These are phyloP conservation scores for Macrophomina pseudophaseolina DNA, from an alignment of 2,329 filamentous ascomycete genomes.

Conservation along the genomic window DNA sequence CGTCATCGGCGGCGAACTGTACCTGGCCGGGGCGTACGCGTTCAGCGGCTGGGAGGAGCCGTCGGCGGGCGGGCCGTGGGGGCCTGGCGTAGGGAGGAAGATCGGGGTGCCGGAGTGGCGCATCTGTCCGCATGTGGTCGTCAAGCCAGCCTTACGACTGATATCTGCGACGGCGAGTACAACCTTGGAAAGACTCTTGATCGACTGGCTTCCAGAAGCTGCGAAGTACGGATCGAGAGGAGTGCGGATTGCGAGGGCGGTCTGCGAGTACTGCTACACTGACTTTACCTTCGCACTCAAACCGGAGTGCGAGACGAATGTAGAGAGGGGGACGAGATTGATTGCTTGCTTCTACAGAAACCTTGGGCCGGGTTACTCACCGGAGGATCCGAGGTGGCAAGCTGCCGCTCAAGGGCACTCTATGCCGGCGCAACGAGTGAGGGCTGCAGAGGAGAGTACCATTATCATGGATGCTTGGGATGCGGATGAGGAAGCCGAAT, in stretches of 20 bases:
- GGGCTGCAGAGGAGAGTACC: background rate
- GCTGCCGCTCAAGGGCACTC: background rate
- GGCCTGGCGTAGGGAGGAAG: background rate
- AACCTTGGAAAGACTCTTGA: background rate
- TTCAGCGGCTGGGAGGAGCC: background rate
- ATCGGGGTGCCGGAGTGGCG: background rate
- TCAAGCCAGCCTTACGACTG: background rate
- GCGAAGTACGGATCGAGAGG: background rate
- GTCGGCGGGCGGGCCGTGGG: background rate
- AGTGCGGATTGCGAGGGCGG: background rate
- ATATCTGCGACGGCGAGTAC: no score
- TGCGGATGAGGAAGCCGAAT: no score
- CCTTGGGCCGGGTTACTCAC: background rate
- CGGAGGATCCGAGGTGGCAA: background rate
- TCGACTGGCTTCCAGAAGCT: background rate
- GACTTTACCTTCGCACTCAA: background rate
- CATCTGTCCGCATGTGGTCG: background rate
- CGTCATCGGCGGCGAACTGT: background rate
- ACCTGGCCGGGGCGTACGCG: background rate
- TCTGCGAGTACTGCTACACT: background rate
- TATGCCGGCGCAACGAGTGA: background rate
- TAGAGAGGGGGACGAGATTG: background rate
- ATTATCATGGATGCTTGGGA: background rate
- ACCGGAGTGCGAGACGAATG: background rate
- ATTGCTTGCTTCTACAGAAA: background rate